Evolutionary conservation across 2,329 filamentous ascomycete species (phyloP), one percentile per base, ranked within the genome.

Genomic region (Cordyceps fumosorosea): DNA sequence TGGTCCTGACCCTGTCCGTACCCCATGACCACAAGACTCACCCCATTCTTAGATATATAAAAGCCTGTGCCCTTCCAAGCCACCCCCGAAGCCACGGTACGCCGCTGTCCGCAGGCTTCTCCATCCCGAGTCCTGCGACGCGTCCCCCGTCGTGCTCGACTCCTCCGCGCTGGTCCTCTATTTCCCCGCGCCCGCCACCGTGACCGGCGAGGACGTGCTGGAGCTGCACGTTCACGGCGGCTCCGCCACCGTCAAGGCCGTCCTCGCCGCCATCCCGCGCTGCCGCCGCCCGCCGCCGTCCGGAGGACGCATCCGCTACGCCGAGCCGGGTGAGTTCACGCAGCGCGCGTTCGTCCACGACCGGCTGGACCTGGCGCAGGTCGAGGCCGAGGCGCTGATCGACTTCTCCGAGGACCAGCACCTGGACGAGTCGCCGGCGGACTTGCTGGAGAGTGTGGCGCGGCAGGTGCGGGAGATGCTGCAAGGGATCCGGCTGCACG

Each of bases 371-470:
- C 82, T 99, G 1, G 90, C 91, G 2, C 93, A 99, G 74, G 89
- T 89, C 8, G 87, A 89, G 73, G 81, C 85, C 45, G 95, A 99
- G 75, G 95, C 95, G 0, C 77, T 99, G 67, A 98, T 99, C 65
- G 95, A 99, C 75, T 99, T 99, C 72, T 89, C 91, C 1, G 95
- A 99, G 73, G 95, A 98, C 70, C 93, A 99, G 75, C 90, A 98
- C 76, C 96, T 99, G 70, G 93, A 98, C 67, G 92, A 96, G 74
- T 88, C 90, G 3, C 89, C 91, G 0, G 77, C 81, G 0, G 83
- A 89, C 61, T 80, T 98, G 24, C 81, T 96, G 51, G 73, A 71
- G 0, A 91, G 87, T 55, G 90, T 97, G 34, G 82, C 85, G 1
- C 67, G 66, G 0, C 86, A 92, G 69, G 84, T 96, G 2, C 71